Conservation (phyloP, 805 yeast genomes). For the Hanseniaspora taiwanica region DNA sequence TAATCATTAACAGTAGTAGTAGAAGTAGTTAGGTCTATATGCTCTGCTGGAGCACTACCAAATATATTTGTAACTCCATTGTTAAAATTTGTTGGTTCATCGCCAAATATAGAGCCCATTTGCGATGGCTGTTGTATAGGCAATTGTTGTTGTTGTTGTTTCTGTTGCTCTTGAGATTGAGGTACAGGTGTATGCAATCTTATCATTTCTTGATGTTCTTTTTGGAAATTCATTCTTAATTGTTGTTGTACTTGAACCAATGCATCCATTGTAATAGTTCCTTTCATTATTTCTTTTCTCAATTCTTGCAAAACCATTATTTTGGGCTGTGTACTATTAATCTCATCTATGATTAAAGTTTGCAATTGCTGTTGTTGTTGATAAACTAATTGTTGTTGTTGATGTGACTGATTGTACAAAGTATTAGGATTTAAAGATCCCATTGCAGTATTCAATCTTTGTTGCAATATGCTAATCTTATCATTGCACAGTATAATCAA, state of each 20-base stretch:
- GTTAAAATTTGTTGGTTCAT: neutral
- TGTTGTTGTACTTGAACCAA: slow-evolving; percentile 27
- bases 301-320: slow-evolving; percentile 24
- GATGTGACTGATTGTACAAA: neutral
- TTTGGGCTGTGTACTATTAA: slow-evolving; percentile 20
- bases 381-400: too few relatives aligned
- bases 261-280: slow-evolving; percentile 20
- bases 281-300: slow-evolving; percentile 23
- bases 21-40: too few relatives aligned
- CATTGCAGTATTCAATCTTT: neutral
- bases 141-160: slow-evolving; percentile 15
- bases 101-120: slow-evolving; percentile 4
- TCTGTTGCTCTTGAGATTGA: slow-evolving; percentile 18
- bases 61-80: neutral
- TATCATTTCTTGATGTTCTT: slow-evolving; percentile 22
- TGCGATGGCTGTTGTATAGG: slow-evolving; percentile 10
- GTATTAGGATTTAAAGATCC: neutral
- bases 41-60: neutral
- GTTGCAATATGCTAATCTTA: slow-evolving; percentile 9
- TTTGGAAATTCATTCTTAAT: slow-evolving; percentile 27
- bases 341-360: slow-evolving; percentile 6
- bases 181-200: slow-evolving; percentile 19
- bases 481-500: slow-evolving; percentile 11
- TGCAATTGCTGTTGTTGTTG: neutral
- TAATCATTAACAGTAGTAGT: too few relatives aligned